Evolutionary conservation across 176 grass and related monocot species (phyloP).

Genomic region (Ensete glaucum): DNA sequence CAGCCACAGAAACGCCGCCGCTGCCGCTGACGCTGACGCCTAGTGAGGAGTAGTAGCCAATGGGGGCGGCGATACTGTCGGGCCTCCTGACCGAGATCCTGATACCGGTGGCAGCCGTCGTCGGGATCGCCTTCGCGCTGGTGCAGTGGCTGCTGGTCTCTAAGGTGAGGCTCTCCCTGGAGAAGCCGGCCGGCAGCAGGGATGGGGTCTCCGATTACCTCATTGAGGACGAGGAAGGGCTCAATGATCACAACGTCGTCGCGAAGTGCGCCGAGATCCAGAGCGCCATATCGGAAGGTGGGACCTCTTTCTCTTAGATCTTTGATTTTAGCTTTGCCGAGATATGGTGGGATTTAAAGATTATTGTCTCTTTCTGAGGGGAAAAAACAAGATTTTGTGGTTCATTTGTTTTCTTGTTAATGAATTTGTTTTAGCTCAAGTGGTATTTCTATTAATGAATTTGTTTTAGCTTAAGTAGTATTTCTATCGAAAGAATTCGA

Average conservation of each 20-base stretch:
- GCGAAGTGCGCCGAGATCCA: constrained; percentile 41
- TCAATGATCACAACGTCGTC: constrained; percentile 52
- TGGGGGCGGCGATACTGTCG: constrained; percentile 31
- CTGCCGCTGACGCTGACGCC: neutral
- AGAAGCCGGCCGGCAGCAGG: constrained; percentile 4
- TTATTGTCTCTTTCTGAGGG: neutral
- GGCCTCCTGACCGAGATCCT: constrained; percentile 33
- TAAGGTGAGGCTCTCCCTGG: constrained; percentile 33
- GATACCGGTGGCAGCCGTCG: constrained; percentile 23
- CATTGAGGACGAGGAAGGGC: constrained; percentile 51
- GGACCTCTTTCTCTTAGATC: neutral
- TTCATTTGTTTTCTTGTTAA: neutral
- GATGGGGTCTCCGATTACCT: constrained; percentile 26
- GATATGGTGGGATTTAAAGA: too few species aligned
- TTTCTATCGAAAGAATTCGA: neutral
- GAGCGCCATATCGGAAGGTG: constrained; percentile 42
- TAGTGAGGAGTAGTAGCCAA: neutral
- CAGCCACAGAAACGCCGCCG: neutral
- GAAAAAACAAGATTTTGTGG: neutral
- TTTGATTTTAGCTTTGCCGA: neutral
- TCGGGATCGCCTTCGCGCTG: constrained; percentile 39
- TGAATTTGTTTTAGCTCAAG: neutral
- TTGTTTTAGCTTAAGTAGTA: neutral
- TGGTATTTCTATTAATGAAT: neutral
- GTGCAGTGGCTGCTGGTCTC: constrained; percentile 45